These are phyloP conservation scores for Aspergillus pseudonomiae DNA, from an alignment of 2,329 filamentous ascomycete genomes.

Conservation along the genomic window DNA sequence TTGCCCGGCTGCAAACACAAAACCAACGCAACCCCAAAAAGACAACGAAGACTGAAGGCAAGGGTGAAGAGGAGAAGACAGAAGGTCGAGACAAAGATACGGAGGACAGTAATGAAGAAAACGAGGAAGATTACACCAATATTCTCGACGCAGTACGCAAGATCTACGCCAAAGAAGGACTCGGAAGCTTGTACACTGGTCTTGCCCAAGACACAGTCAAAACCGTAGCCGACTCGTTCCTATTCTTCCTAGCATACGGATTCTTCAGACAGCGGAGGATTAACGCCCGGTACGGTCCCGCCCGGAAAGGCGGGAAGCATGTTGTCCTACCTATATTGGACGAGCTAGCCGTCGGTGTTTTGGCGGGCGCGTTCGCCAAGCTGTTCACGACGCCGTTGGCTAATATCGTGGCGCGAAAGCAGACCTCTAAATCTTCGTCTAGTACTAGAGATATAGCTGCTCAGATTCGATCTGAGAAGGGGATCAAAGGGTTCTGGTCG, in stretches of 20 bases:
- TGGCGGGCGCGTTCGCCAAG: slow-evolving; percentile 75
- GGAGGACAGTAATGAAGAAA: slow-evolving; percentile 39
- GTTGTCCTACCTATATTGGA: slow-evolving; percentile 63
- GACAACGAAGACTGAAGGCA: slow-evolving; percentile 26
- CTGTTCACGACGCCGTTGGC: slow-evolving; percentile 78
- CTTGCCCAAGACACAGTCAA: slow-evolving; percentile 67
- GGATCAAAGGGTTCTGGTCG: slow-evolving; percentile 78
- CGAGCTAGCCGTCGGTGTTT: slow-evolving; percentile 70
- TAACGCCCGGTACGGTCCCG: slow-evolving; percentile 33
- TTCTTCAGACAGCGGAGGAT: slow-evolving; percentile 54
- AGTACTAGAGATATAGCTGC: slow-evolving; percentile 62
- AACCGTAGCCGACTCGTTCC: slow-evolving; percentile 73
- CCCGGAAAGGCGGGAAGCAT: slow-evolving; percentile 28
- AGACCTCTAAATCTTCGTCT: slow-evolving; percentile 57
- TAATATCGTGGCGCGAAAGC: slow-evolving; percentile 80
- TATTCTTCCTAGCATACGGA: slow-evolving; percentile 84
- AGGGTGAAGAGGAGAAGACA: slow-evolving; percentile 56
- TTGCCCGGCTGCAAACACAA: slow-evolving; percentile 81
- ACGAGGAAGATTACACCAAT: slow-evolving; percentile 60
- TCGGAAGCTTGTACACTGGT: slow-evolving; percentile 72
- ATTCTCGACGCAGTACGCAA: slow-evolving; percentile 70
- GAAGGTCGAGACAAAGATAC: slow-evolving; percentile 53
- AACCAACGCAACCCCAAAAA: slow-evolving; percentile 48
- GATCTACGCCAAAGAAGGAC: slow-evolving; percentile 74
- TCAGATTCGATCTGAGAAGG: slow-evolving; percentile 69